These are phyloP conservation scores for Pichia insulana DNA, from an alignment of 805 yeast genomes.

Conservation along the genomic window DNA sequence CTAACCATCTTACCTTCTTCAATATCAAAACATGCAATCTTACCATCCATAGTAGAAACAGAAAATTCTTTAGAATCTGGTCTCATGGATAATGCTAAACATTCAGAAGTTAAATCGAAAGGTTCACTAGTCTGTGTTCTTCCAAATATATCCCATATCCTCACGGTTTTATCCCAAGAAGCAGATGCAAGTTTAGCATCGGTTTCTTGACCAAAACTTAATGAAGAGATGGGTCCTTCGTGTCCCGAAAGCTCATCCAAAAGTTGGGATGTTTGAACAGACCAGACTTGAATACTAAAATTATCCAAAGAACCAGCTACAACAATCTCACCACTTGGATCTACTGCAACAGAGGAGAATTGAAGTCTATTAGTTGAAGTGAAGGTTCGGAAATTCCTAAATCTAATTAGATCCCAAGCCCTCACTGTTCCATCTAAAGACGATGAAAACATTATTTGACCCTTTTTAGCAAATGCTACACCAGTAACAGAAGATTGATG, in stretches of 20 bases:
- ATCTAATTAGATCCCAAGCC: conserved; percentile 93
- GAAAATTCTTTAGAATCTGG: conserved; percentile 93
- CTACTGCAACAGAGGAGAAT: conserved; percentile 84
- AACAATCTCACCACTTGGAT: conserved; percentile 94
- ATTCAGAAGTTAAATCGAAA: conserved; percentile 76
- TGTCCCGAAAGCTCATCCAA: conserved; percentile 87
- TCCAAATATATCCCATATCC: conserved; percentile 89
- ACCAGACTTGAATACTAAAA: conserved; percentile 91
- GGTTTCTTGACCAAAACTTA: conserved; percentile 77
- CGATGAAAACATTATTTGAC: conserved; percentile 84
- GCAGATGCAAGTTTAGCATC: conserved; percentile 70
- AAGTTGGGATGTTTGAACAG: conserved; percentile 90
- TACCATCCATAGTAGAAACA: conserved; percentile 83
- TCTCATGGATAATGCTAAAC: conserved; percentile 69
- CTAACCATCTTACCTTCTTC: conserved; percentile 75
- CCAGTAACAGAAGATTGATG: conserved; percentile 86
- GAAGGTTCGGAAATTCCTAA: conserved; percentile 88
- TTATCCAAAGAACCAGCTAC: conserved; percentile 90
- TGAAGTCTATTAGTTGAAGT: conserved; percentile 86
- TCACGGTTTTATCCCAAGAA: conserved; percentile 91
- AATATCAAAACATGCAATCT: conserved; percentile 73
- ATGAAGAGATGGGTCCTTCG: conserved; percentile 87
- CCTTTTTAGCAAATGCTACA: conserved; percentile 78
- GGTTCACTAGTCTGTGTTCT: conserved; percentile 88
- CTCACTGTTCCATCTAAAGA: conserved; percentile 95